Percentiles rank a stretch among this genome's conserved stretches.
phyloP scores from a whole-genome alignment of 2,329 filamentous ascomycete genomes.

The Penicillium aurantiogriseum region DNA sequence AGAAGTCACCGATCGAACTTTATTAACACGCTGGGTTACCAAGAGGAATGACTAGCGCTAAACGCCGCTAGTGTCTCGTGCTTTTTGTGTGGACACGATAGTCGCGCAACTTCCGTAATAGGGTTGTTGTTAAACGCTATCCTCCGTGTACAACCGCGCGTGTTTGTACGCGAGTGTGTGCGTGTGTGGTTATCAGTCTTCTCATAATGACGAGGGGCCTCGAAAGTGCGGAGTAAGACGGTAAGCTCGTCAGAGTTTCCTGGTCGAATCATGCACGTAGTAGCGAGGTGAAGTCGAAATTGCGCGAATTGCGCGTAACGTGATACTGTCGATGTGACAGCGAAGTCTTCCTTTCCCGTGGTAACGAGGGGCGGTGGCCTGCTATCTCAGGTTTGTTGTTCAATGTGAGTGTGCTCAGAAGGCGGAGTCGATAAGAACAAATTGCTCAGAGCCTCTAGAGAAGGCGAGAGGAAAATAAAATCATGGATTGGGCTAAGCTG shows the following conservation, averaged over 20 bases:
- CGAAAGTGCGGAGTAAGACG: neutral
- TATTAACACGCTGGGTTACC: neutral
- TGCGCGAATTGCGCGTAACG: neutral
- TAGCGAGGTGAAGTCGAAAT: neutral
- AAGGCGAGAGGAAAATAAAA: neutral
- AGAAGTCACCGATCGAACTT: neutral
- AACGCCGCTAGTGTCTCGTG: neutral
- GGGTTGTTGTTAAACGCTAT: neutral
- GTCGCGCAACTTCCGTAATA: neutral
- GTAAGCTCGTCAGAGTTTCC: neutral
- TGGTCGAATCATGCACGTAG: neutral
- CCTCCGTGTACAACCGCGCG: neutral
- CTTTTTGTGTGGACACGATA: neutral
- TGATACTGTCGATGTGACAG: neutral
- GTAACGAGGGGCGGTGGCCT: neutral
- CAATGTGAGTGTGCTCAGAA: neutral
- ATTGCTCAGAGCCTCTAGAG: neutral
- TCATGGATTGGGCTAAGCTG: neutral
- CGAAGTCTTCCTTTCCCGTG: neutral
- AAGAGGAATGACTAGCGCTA: neutral
- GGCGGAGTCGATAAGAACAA: neutral
- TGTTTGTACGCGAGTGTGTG: neutral
- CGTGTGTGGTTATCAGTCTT: neutral
- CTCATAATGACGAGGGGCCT: neutral
- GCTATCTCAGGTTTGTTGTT: neutral